phyloP scores from a whole-genome alignment of 106 monocot genomes.

The Agapanthus africanus region DNA sequence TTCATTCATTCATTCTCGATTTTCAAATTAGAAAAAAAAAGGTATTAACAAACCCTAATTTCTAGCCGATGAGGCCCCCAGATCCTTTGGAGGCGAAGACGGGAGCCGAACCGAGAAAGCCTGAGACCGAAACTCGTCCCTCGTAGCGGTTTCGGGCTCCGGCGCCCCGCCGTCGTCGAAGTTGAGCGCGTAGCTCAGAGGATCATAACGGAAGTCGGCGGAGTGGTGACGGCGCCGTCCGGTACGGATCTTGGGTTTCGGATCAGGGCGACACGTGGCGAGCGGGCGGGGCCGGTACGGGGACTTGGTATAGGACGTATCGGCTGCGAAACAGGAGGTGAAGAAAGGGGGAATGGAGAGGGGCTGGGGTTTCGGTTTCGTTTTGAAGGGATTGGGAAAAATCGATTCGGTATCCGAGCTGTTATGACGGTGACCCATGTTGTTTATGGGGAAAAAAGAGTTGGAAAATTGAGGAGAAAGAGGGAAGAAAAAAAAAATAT shows the following conservation, averaged over 20 bases:
- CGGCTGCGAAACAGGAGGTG: slow-evolving; percentile 8
- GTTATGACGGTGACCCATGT: not conserved
- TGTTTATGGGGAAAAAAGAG: too few species aligned
- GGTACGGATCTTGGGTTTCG: not conserved
- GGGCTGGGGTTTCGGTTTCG: not conserved
- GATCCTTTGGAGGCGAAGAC: not conserved
- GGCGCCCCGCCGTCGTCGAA: slow-evolving; percentile 33
- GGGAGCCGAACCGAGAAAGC: not conserved
- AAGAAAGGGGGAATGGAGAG: not conserved
- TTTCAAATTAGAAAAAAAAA: too few species aligned
- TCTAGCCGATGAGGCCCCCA: too few species aligned
- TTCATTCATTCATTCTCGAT: too few species aligned
- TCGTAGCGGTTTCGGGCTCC: not conserved
- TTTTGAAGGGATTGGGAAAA: not conserved
- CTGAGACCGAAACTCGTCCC: not conserved
- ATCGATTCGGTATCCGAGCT: not conserved
- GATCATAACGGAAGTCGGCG: slow-evolving; percentile 35
- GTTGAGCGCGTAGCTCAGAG: slow-evolving; percentile 37
- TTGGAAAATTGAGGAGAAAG: too few species aligned
- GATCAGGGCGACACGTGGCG: slow-evolving; percentile 12
- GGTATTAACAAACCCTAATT: too few species aligned
- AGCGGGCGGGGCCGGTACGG: slow-evolving; percentile 6
- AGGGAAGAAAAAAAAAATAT: too few species aligned
- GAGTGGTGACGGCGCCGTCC: slow-evolving; percentile 26
- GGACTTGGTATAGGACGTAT: not conserved